Base-by-base conservation (phyloP, 164 flowering plant genomes). In the Buxus sempervirens region DNA sequence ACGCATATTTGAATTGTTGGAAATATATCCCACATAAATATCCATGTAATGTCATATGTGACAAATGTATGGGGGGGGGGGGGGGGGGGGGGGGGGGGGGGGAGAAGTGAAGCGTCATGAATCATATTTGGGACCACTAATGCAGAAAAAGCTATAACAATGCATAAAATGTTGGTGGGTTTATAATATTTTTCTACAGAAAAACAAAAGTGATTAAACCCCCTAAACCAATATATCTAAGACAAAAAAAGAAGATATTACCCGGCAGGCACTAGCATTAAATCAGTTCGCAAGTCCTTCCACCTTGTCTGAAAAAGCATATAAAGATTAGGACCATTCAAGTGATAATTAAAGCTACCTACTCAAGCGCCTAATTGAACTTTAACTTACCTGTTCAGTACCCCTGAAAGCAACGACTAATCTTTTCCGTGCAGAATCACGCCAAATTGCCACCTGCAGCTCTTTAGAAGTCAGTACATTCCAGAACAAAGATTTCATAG, bases 241-340 rank as follows among this genome's bases (percentile, higher is more conserved):
- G 51, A 20, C 19, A 21, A 70, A 26, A n/a, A 45, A 19, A 18
- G 25, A 70, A 65, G 56, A 22, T 24, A 55, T 74, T 85, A 92
- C 97, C 99, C 99, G 57, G 91, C 85, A 71, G 99, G 97, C 73
- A 72, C 91, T 45, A 91, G 83, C 99, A 95, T 90, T 49, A 92
- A 78, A 85, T 95, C 99, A 62, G 99, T 95, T 70, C 54, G 77
- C 73, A 95, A 79, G 78, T 95, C 99, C 84, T 92, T 95, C 99
- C 97, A 95, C 68, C 70, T 89, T 74, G 84, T 56, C 99, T 95
- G 90, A 45, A 68, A 64, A 69, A 75, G 69, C 65, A 36, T 71
- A 57, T 62, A 15, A 38, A 59, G 64, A 20, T 27, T 64, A 14
- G 22, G 54, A 20, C 67, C 67, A 69, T 36, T 32, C 21, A 57